phyloP scores from a whole-genome alignment of 805 yeast genomes.

The Ogataea haglerorum region DNA sequence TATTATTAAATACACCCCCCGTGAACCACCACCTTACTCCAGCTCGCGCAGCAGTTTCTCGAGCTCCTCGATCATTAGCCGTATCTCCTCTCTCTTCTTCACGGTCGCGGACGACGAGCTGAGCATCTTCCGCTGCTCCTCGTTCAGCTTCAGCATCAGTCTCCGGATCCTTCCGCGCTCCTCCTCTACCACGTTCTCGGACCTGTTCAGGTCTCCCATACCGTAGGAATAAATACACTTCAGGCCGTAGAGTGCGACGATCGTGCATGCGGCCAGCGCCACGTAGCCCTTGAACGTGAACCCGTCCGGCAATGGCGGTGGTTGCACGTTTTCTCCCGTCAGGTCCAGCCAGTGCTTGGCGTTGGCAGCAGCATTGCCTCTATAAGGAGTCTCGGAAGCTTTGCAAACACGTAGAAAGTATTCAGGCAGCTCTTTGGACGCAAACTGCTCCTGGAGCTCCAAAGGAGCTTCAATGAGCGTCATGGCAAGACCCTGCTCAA shows the following conservation, averaged over 20 bases:
- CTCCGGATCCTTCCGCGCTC: constrained; percentile 18
- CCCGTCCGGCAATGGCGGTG: constrained; percentile 62
- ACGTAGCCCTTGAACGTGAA: constrained; percentile 69
- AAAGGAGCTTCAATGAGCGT: constrained; percentile 69
- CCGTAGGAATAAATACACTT: constrained; percentile 61
- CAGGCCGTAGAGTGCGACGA: constrained; percentile 59
- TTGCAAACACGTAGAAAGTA: constrained; percentile 51
- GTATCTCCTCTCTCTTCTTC: constrained; percentile 11
- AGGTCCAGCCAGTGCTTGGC: constrained; percentile 51
- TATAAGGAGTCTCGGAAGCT: constrained; percentile 40
- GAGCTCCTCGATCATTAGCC: constrained; percentile 21
- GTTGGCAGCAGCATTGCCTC: constrained; percentile 77
- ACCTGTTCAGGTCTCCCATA: constrained; percentile 54
- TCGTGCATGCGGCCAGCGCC: constrained; percentile 53
- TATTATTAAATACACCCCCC: background rate
- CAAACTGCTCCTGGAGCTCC: constrained; percentile 41
- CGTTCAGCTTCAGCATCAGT: constrained; percentile 12
- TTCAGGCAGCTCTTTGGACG: constrained; percentile 34
- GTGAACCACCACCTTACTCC: background rate
- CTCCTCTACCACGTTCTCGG: constrained; percentile 31
- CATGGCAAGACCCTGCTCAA: constrained; percentile 76
- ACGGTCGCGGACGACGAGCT: background rate
- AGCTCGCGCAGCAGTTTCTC: constrained; percentile 16
- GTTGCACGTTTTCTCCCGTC: constrained; percentile 58
- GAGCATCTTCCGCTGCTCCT: constrained; percentile 11